phyloP scores from a whole-genome alignment of 2,329 filamentous ascomycete genomes.

The Raffaelea ambrosiae region DNA sequence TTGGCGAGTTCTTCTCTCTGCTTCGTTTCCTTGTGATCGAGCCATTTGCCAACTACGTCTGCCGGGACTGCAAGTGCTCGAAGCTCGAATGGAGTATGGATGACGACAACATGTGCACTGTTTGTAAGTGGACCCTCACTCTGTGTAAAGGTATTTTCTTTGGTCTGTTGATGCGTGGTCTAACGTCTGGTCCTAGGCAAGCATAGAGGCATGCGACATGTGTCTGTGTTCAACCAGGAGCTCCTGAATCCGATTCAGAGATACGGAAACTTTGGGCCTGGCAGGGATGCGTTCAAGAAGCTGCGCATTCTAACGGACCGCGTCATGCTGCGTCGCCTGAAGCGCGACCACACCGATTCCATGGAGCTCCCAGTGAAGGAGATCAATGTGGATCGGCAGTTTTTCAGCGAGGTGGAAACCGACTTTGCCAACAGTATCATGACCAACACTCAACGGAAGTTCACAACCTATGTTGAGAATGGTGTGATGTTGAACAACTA shows the following conservation, averaged over 20 bases:
- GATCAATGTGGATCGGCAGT: constrained; percentile 84
- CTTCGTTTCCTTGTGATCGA: constrained; percentile 82
- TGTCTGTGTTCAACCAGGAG: constrained; percentile 64
- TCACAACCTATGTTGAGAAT: constrained; percentile 90
- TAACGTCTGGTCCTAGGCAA: constrained; percentile 48
- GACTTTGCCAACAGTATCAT: constrained; percentile 96
- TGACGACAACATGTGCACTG: constrained; percentile 44
- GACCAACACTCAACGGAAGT: constrained; percentile 79
- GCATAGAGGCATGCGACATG: constrained; percentile 41
- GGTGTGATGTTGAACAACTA: constrained; percentile 96
- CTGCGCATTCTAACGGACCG: constrained; percentile 81
- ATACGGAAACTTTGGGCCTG: constrained; percentile 51
- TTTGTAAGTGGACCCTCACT: constrained; percentile 7
- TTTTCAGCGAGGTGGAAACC: constrained; percentile 92
- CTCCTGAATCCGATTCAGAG: constrained; percentile 74
- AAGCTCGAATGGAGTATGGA: constrained; percentile 77
- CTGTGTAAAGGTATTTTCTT: background rate
- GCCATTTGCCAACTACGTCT: constrained; percentile 91
- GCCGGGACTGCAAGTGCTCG: constrained; percentile 75
- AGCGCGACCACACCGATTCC: constrained; percentile 84
- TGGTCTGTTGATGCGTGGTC: background rate
- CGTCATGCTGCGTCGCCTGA: constrained; percentile 92
- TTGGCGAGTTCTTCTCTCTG: constrained; percentile 93
- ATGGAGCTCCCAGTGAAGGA: constrained; percentile 98
- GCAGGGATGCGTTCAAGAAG: constrained; percentile 67